These are phyloP conservation scores for Fusarium sp. DNA, from an alignment of 2,329 filamentous ascomycete genomes.

Conservation along the genomic window DNA sequence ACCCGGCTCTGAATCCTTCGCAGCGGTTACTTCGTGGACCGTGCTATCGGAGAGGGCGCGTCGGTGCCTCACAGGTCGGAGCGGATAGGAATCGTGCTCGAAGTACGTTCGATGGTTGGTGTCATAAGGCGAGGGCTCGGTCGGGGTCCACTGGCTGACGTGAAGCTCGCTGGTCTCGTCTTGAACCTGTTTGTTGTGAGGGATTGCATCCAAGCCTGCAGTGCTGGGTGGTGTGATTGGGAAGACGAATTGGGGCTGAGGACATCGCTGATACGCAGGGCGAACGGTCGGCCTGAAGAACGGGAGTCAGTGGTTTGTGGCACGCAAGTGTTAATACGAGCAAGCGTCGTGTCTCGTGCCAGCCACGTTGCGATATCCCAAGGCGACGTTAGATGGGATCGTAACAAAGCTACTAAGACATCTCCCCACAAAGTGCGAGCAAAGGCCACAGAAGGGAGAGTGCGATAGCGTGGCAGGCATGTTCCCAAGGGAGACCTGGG, in stretches of 20 bases:
- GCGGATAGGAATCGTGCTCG: conserved; percentile 37
- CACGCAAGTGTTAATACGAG: conserved; percentile 31
- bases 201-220: conserved; percentile 64
- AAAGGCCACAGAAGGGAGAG: conserved; percentile 32
- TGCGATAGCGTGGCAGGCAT: conserved; percentile 31
- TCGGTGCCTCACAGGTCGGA: conserved; percentile 57
- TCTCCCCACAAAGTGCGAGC: conserved; percentile 29
- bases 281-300: conserved; percentile 68
- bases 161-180: conserved; percentile 47
- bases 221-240: conserved; percentile 70
- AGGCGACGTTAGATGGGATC: conserved; percentile 24
- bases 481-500: conserved; percentile 24
- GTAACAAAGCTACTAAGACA: conserved; percentile 24
- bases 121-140: conserved; percentile 53
- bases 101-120: conserved; percentile 50
- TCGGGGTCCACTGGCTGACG: conserved; percentile 58
- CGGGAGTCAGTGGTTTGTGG: conserved; percentile 37
- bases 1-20: conserved; percentile 68
- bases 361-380: conserved; percentile 27
- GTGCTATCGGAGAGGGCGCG: conserved; percentile 83
- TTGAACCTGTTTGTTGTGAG: conserved; percentile 45
- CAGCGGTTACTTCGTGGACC: conserved; percentile 70
- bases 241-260: conserved; percentile 70
- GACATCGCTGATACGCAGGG: conserved; percentile 70
- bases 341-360: conserved; percentile 20